Evolutionary conservation across 2,329 filamentous ascomycete species (phyloP).

Genomic region (Colletotrichum sp.): DNA sequence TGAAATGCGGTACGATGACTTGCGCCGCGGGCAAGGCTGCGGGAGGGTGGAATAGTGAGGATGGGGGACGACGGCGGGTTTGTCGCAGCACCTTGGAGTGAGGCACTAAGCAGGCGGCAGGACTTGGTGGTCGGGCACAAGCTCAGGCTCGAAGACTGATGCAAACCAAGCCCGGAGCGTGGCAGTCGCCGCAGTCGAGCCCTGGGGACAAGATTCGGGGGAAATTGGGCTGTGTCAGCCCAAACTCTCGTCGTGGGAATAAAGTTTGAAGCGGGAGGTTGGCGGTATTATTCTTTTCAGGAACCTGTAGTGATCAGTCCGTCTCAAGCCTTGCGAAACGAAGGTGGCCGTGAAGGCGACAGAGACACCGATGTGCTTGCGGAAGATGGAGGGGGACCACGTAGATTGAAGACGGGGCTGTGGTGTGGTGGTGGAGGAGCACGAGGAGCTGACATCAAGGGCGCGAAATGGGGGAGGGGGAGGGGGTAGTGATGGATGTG

Average conservation of each 20-base stretch:
- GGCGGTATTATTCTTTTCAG: background rate
- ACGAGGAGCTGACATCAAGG: background rate
- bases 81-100: background rate
- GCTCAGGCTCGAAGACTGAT: background rate
- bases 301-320: background rate
- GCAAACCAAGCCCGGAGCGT: background rate
- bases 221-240: constrained; percentile 21
- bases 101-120: background rate
- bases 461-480: background rate
- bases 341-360: background rate
- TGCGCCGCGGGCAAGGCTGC: background rate
- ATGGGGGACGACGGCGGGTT: background rate
- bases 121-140: background rate
- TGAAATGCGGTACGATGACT: background rate
- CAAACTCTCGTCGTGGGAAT: constrained; percentile 17
- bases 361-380: background rate
- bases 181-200: background rate
- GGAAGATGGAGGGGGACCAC: background rate
- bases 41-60: background rate
- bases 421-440: background rate
- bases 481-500: background rate
- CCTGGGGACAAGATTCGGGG: constrained; percentile 2
- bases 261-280: background rate
- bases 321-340: background rate
- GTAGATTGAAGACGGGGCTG: background rate